Evolutionary conservation across 371 early-diverging fungal species (phyloP).

Genomic region (Lichtheimia ornata): DNA sequence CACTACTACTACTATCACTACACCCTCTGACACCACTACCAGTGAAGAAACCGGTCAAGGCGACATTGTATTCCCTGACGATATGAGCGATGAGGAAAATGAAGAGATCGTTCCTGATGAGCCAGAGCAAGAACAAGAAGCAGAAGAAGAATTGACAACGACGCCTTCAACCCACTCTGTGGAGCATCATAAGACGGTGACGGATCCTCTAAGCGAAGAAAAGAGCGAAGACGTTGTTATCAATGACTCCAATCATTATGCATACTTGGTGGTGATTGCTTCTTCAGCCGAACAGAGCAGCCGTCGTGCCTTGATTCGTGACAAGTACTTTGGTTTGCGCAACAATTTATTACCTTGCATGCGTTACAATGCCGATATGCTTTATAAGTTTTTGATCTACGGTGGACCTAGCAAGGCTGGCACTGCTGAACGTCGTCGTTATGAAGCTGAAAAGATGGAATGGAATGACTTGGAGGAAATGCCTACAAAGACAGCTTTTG

Average conservation of each 20-base stretch:
- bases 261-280: slow-evolving; percentile 53
- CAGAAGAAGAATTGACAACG: background rate
- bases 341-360: slow-evolving; percentile 53
- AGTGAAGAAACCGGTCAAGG: background rate
- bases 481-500: slow-evolving; percentile 19
- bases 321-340: slow-evolving; percentile 50
- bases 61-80: too few relatives aligned
- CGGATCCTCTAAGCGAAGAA: slow-evolving; percentile 18
- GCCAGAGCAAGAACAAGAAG: background rate
- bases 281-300: slow-evolving; percentile 38
- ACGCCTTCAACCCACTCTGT: slow-evolving; percentile 15
- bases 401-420: slow-evolving; percentile 34
- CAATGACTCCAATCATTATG: slow-evolving; percentile 40
- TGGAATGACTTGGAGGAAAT: slow-evolving; percentile 43
- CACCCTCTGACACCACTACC: background rate
- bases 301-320: slow-evolving; percentile 48
- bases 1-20: background rate
- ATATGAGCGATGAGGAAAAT: background rate
- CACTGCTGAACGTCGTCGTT: slow-evolving; percentile 38
- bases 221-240: slow-evolving; percentile 14
- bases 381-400: slow-evolving; percentile 56
- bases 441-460: slow-evolving; percentile 60
- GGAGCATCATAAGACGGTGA: slow-evolving; percentile 13
- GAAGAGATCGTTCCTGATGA: background rate
- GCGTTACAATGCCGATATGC: slow-evolving; percentile 35